These are phyloP conservation scores for Phytophthora meadii DNA, from an alignment of 352 stramenopile genomes.

Conservation along the genomic window DNA sequence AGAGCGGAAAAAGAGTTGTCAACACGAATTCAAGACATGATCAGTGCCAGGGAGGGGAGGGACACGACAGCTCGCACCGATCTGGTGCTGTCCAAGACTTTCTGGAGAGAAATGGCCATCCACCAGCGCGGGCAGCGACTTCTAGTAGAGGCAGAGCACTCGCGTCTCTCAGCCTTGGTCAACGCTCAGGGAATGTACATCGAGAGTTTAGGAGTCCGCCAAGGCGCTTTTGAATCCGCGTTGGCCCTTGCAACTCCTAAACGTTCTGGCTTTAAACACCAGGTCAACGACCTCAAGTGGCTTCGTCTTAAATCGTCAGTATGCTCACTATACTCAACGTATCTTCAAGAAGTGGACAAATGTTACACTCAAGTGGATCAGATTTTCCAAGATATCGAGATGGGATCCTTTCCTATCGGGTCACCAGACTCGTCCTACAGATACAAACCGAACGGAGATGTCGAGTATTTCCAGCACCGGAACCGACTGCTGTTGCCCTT, in stretches of 20 bases:
- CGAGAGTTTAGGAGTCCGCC: background rate
- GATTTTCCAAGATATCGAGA: constrained; percentile 10
- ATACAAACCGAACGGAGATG: constrained; percentile 5
- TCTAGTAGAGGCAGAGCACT: background rate
- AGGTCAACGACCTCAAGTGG: constrained; percentile 1
- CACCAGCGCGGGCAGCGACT: background rate
- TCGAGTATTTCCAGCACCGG: constrained; percentile 13
- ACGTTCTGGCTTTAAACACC: too few relatives aligned
- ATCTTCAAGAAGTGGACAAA: constrained; percentile 13
- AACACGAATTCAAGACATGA: background rate
- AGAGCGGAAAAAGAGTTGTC: background rate
- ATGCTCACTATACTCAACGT: constrained; percentile 5
- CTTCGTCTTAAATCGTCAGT: constrained; percentile 12
- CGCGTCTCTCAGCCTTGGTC: background rate
- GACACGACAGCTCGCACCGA: background rate
- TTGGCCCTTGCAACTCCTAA: background rate
- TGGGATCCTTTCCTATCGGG: background rate
- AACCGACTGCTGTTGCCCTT: too few relatives aligned
- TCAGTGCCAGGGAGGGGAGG: background rate
- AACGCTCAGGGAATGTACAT: background rate
- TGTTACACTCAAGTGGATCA: constrained; percentile 12
- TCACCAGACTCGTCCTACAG: constrained; percentile 1
- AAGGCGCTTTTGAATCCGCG: background rate
- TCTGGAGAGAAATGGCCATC: background rate
- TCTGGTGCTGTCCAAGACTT: constrained; percentile 1